Evolutionary conservation across 2,329 filamentous ascomycete genomes (phyloP), one percentile per base, ranked within the genome.

Genomic region (Coniochaeta sp.): DNA sequence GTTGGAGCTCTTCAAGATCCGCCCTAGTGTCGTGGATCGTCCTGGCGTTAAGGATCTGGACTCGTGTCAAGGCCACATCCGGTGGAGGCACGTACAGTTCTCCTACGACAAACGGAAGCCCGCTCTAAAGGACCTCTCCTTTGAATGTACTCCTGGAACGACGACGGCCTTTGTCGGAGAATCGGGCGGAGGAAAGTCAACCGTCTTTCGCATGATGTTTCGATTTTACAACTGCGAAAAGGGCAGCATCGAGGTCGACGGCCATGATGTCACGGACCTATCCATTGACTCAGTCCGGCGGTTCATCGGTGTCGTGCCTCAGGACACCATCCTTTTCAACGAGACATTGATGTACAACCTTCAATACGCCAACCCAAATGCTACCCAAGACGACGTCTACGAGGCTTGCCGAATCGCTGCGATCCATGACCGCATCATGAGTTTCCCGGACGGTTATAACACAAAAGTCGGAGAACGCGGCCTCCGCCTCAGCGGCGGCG

Each of bases 111-210:
- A 81, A 51, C 87, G 91, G 50, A 91, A 90, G 65, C 86, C 91
- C 6, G 94, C 94, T 1, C 72, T 99, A 56, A 84, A 87, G 57
- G 85, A 91, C 45, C 77, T 99, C 48, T 86, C 81, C 56, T 97
- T 99, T 68, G 85, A 86, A 56, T 96, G 91, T 67, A 73, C 75
- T 16, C 91, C 94, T 2, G 94, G 94, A 50, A 96, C 91, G 1
- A 97, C 91, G 0, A 99, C 92, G 6, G 94, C 94, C 1, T 85
- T 99, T 57, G 94, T 99, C 16, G 94, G 94, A 57, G 92, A 97
- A 67, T 97, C 92, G 28, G 94, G 94, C 45, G 94, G 94, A 53
- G 94, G 94, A 58, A 99, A 99, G 69, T 97, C 92, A 2, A 99
- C 94, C 0, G 81, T 99, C 24, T 96, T 99, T 75, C 87, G 94